These are phyloP conservation scores for Talaromyces sp. DNA, from an alignment of 2,329 filamentous ascomycete genomes.

Conservation along the genomic window DNA sequence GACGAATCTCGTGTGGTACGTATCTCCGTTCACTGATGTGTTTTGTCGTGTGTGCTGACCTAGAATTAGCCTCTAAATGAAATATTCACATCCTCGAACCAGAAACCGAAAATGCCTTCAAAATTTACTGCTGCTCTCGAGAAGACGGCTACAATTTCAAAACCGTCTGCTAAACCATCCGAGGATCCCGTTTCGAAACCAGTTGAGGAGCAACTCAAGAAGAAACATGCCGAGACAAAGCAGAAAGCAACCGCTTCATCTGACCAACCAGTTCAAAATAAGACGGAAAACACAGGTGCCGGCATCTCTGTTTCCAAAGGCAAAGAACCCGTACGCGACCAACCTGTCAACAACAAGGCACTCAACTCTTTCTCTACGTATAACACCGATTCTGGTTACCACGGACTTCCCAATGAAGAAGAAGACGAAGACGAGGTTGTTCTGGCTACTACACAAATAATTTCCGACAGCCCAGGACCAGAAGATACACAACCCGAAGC, in stretches of 20 bases:
- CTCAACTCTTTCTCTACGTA: conserved; percentile 35
- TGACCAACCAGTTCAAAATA: neutral
- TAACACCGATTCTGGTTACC: conserved; percentile 44
- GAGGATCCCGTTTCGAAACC: neutral
- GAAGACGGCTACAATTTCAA: conserved; percentile 21
- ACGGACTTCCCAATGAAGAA: conserved; percentile 34
- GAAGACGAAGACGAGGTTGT: conserved; percentile 32
- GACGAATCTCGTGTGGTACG: conserved; percentile 41
- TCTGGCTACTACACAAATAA: conserved; percentile 23
- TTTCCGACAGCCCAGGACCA: conserved; percentile 1
- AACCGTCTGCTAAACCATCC: neutral
- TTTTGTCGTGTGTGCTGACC: conserved; percentile 11
- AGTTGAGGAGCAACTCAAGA: neutral
- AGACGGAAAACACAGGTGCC: neutral
- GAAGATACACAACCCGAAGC: conserved; percentile 18
- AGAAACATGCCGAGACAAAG: neutral
- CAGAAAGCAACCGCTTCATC: neutral
- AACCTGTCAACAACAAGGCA: conserved; percentile 19
- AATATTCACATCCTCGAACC: conserved; percentile 41
- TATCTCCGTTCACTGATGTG: neutral
- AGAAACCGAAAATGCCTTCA: conserved; percentile 24
- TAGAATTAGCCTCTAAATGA: conserved; percentile 41
- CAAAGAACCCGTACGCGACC: conserved; percentile 7
- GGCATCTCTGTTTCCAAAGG: conserved; percentile 1
- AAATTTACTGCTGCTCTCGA: conserved; percentile 30